Percentiles rank a stretch among this genome's conserved stretches.
These are phyloP conservation scores for Nakataea oryzae DNA, from an alignment of 2,329 filamentous ascomycete genomes.

Conservation along the genomic window DNA sequence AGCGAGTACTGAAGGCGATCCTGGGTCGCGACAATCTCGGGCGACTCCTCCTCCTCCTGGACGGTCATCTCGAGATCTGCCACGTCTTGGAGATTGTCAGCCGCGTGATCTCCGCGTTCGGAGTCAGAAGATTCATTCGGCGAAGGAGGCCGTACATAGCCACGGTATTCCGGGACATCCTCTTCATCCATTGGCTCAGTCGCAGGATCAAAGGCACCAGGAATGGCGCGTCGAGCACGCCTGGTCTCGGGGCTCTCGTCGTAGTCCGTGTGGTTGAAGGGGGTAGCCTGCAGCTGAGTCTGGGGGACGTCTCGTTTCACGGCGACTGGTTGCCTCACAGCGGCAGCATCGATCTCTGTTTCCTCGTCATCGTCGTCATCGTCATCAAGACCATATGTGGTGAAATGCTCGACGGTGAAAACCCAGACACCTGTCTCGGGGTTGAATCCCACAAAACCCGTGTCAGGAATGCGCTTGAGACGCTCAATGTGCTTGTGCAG, in stretches of 20 bases:
- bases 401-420: slow-evolving; percentile 93
- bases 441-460: slow-evolving; percentile 74
- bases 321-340: not conserved
- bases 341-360: slow-evolving; percentile 44
- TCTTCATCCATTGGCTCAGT: slow-evolving; percentile 46
- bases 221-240: slow-evolving; percentile 42
- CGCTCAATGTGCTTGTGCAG: slow-evolving; percentile 76
- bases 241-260: slow-evolving; percentile 51
- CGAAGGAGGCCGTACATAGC: slow-evolving; percentile 16
- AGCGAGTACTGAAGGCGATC: slow-evolving; percentile 35
- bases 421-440: slow-evolving; percentile 74
- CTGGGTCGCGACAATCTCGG: slow-evolving; percentile 19
- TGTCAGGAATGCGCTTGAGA: slow-evolving; percentile 68
- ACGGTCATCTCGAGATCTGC: slow-evolving; percentile 19
- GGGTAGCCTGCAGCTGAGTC: slow-evolving; percentile 6
- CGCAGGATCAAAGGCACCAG: slow-evolving; percentile 69
- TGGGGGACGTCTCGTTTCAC: not conserved
- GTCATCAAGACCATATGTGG: slow-evolving; percentile 82
- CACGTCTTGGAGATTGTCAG: slow-evolving; percentile 4
- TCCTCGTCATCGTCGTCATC: slow-evolving; percentile 46
- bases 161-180: slow-evolving; percentile 45
- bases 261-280: slow-evolving; percentile 25
- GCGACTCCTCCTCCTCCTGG: slow-evolving; percentile 39
- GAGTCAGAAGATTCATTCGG: slow-evolving; percentile 2
- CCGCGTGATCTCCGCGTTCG: slow-evolving; percentile 1